Conservation (phyloP, 108 stramenopile genomes). For the Licmophora abbreviata region DNA sequence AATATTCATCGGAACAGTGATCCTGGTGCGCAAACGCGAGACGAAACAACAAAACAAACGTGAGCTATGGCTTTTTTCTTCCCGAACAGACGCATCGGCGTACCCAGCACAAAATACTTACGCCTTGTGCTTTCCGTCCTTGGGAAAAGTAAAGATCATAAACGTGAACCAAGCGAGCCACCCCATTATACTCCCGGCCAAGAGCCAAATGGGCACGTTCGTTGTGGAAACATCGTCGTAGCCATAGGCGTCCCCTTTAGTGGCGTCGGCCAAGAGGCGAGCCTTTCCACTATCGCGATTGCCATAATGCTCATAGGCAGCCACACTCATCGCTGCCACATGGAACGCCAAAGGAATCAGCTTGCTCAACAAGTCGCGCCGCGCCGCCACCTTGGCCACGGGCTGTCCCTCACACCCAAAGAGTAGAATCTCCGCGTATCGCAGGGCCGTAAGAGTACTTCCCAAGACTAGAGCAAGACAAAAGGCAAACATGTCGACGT, state of each 20-base stretch:
- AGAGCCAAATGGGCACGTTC: constrained; percentile 14
- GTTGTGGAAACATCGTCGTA: not conserved
- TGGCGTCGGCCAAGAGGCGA: not conserved
- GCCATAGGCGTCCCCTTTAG: not conserved
- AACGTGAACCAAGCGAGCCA: not conserved
- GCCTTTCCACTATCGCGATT: not conserved
- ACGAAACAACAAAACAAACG: not conserved
- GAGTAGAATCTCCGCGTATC: constrained; percentile 13
- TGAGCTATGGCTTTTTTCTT: too few species aligned
- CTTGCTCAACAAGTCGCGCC: not conserved
- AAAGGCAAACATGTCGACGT: constrained; percentile 27
- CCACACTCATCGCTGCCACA: constrained; percentile 11
- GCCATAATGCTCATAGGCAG: constrained; percentile 7
- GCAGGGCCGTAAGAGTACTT: constrained; percentile 4
- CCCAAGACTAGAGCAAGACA: constrained; percentile 1
- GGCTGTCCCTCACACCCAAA: constrained; percentile 12
- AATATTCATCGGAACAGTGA: constrained; percentile 49
- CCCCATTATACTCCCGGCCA: not conserved
- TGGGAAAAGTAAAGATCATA: constrained; percentile 16
- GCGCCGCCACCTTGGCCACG: constrained; percentile 8
- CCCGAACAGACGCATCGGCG: too few species aligned
- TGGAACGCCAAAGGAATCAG: constrained; percentile 4
- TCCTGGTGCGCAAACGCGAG: constrained; percentile 6
- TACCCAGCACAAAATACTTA: constrained; percentile 15
- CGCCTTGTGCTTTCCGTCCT: constrained; percentile 25